A percentile compares a stretch with the other conserved stretches of the same genome.
phyloP scores from a whole-genome alignment of 441 rosid genomes.

The Croton setiger region DNA sequence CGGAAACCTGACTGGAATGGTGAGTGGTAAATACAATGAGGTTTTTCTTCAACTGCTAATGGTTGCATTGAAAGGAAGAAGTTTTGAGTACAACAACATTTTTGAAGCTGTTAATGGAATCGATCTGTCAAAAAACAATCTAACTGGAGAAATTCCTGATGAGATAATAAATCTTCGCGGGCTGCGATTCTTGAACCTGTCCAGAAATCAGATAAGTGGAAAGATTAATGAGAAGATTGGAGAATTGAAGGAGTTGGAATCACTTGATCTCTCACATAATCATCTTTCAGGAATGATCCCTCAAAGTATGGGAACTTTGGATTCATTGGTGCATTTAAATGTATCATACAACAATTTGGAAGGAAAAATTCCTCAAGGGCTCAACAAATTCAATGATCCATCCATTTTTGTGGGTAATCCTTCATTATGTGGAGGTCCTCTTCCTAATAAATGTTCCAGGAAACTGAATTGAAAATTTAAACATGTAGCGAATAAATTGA shows the following conservation, averaged over 20 bases:
- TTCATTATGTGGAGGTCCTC: conserved; percentile 36
- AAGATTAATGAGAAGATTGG: conserved; percentile 35
- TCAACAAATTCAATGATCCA: conserved; percentile 32
- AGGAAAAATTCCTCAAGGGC: conserved; percentile 38
- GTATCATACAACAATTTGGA: conserved; percentile 39
- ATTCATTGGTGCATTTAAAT: conserved; percentile 31
- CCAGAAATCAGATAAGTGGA: conserved; percentile 37
- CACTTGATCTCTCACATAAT: conserved; percentile 49
- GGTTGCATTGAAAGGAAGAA: conserved; percentile 39
- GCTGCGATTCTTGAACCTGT: conserved; percentile 41
- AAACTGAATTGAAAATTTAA: no score
- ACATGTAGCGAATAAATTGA: no score
- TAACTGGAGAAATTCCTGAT: conserved; percentile 43
- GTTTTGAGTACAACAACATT: conserved; percentile 18
- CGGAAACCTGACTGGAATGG: conserved; percentile 41
- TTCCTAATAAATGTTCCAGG: conserved; percentile 30
- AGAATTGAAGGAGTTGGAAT: conserved; percentile 33
- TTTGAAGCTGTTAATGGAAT: conserved; percentile 29
- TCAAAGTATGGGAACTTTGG: conserved; percentile 28
- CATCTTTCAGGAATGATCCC: conserved; percentile 38
- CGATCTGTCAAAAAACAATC: conserved; percentile 49
- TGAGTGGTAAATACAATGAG: conserved; percentile 24
- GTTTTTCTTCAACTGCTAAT: conserved; percentile 34
- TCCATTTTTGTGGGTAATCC: conserved; percentile 44
- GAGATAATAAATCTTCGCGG: conserved; percentile 34